These are phyloP conservation scores for Diaporthe sp. DNA, from an alignment of 2,329 filamentous ascomycete genomes.

Conservation along the genomic window DNA sequence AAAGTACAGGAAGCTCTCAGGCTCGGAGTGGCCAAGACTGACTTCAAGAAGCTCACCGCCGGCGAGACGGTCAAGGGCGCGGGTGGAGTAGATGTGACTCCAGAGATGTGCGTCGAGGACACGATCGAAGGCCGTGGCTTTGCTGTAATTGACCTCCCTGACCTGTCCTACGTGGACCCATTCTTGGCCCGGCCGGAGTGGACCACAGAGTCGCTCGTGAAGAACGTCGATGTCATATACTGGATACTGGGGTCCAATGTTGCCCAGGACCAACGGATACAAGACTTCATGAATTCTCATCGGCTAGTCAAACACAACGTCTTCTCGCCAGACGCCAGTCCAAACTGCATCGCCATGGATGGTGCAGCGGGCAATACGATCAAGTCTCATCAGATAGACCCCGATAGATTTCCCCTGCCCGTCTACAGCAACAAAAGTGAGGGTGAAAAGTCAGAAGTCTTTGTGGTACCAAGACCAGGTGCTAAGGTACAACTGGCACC, in stretches of 20 bases:
- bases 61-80: slow-evolving; percentile 75
- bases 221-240: slow-evolving; percentile 76
- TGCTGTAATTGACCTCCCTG: slow-evolving; percentile 84
- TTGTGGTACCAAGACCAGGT: slow-evolving; percentile 60
- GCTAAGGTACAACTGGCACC: slow-evolving; percentile 64
- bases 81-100: slow-evolving; percentile 79
- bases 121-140: slow-evolving; percentile 78
- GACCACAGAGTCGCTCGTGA: slow-evolving; percentile 74
- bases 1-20: slow-evolving; percentile 73
- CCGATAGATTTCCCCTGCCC: slow-evolving; percentile 79
- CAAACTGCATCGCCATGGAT: slow-evolving; percentile 81
- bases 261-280: slow-evolving; percentile 72
- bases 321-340: slow-evolving; percentile 79
- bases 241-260: slow-evolving; percentile 86
- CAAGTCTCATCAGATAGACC: slow-evolving; percentile 80
- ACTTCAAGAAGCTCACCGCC: slow-evolving; percentile 72
- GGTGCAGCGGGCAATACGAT: slow-evolving; percentile 77
- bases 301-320: slow-evolving; percentile 79
- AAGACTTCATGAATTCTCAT: slow-evolving; percentile 77
- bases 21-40: slow-evolving; percentile 71
- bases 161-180: slow-evolving; percentile 76
- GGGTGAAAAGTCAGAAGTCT: slow-evolving; percentile 37
- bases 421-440: slow-evolving; percentile 69
- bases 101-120: slow-evolving; percentile 87
- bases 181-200: slow-evolving; percentile 82